Evolutionary conservation across 2,329 filamentous ascomycete genomes (phyloP), one percentile per base, ranked within the genome.

Genomic region (Sclerotinia glacialis): DNA sequence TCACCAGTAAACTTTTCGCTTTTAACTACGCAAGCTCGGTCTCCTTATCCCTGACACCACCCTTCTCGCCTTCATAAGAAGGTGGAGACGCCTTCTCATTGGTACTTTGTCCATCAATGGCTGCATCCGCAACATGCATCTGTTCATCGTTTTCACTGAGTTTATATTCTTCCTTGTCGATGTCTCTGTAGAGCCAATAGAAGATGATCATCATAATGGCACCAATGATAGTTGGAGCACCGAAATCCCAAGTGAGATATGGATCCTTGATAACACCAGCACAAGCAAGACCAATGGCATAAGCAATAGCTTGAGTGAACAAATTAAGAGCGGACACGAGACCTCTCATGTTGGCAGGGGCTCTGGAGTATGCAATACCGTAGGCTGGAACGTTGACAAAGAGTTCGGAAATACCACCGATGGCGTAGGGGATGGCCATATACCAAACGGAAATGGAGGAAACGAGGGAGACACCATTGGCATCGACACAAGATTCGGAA

Each of bases 341-440:
- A 70, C 81, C 80, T 68, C 81, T 77, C 82, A 83, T 83, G 73
- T 83, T 83, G 60, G 78, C 74, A 3, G 82, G 82, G 1, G 82
- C 80, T 12, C 81, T 78, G 1, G 82, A 80, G 74, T 83, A 85
- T 1, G 83, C 82, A 67, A 84, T 80, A 67, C 80, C 82, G 72
- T 80, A 83, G 2, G 82, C 82, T 0, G 81, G 80, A 3, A 83
- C 81, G 73, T 82, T 82, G 72, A 82, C 75, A 71, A 83, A 82
- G 26, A 90, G 78, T 63, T 81, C 79, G 3, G 79, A 79, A 53
- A 89, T 78, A 44, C 85, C 82, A 7, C 78, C 75, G 0, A 79
- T 74, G 7, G 85, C 82, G 69, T 82, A 85, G 7, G 80, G 79
- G 8, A 86, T 78, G 1, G 82, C 83, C 72, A 88, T 80, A 76